Conservation (phyloP, 106 monocot genomes). For the Cymbidium sinense region DNA sequence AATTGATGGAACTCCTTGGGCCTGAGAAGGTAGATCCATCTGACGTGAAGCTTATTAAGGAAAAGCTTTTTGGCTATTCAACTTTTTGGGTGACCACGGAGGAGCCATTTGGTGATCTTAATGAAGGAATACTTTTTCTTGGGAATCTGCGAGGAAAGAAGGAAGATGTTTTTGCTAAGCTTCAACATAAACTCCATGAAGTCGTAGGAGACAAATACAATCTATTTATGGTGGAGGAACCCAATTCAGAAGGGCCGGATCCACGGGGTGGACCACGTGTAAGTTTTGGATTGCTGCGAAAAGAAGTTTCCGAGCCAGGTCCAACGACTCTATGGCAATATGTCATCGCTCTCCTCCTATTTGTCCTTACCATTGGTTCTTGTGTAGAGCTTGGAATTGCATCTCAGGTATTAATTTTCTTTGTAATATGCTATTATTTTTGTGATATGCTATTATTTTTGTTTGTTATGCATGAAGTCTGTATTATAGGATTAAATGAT, state of each 20-base stretch:
- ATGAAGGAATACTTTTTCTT: slow-evolving; percentile 93
- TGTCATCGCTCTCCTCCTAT: slow-evolving; percentile 84
- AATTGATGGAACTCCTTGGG: slow-evolving; percentile 87
- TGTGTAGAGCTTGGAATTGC: slow-evolving; percentile 97
- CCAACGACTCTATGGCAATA: slow-evolving; percentile 95
- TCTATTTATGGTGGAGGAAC: slow-evolving; percentile 96
- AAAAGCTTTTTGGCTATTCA: slow-evolving; percentile 93
- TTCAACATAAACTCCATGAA: slow-evolving; percentile 59
- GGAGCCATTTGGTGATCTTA: slow-evolving; percentile 92
- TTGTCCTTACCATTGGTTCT: slow-evolving; percentile 82
- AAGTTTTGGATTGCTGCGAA: slow-evolving; percentile 87
- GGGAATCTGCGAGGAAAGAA: slow-evolving; percentile 87
- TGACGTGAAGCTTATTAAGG: slow-evolving; percentile 88
- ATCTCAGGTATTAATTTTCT: slow-evolving; percentile 57
- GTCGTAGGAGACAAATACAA: slow-evolving; percentile 78
- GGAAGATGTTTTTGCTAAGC: slow-evolving; percentile 80
- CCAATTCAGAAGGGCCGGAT: slow-evolving; percentile 89
- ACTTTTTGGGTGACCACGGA: slow-evolving; percentile 95
- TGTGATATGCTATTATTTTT: background rate
- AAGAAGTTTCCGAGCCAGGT: slow-evolving; percentile 96
- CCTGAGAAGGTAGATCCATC: slow-evolving; percentile 92
- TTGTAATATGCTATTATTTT: background rate
- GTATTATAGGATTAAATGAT: background rate
- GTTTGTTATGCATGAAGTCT: background rate
- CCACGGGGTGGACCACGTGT: slow-evolving; percentile 94